Evolutionary conservation across 331 rosid genomes (phyloP).

Genomic region (Pyrus hybrid): DNA sequence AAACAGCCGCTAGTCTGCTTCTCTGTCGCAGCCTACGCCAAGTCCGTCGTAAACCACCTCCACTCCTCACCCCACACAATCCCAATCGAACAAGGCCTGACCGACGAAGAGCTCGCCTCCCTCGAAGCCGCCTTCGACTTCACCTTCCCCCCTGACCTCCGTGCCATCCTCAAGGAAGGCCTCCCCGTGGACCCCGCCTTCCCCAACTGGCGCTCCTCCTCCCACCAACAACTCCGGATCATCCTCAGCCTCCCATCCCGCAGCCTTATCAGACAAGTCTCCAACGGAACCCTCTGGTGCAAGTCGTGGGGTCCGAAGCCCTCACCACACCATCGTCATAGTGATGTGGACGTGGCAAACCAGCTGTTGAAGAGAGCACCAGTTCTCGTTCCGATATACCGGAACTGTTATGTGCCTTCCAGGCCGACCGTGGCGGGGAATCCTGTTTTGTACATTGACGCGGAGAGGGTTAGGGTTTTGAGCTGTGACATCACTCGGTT

Average conservation of each 20-base stretch:
- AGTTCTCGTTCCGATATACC: slow-evolving; percentile 51
- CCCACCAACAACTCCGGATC: slow-evolving; percentile 54
- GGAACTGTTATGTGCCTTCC: slow-evolving; percentile 51
- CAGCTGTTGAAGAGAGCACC: slow-evolving; percentile 32
- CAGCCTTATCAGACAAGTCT: slow-evolving; percentile 40
- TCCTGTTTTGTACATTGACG: slow-evolving; percentile 53
- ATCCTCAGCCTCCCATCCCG: slow-evolving; percentile 51
- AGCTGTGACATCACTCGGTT: slow-evolving; percentile 60
- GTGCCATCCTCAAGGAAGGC: slow-evolving; percentile 63
- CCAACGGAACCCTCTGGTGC: slow-evolving; percentile 45
- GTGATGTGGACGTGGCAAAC: slow-evolving; percentile 7
- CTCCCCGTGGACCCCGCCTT: slow-evolving; percentile 60
- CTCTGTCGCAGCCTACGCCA: slow-evolving; percentile 76
- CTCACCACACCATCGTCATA: neutral
- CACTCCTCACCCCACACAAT: slow-evolving; percentile 27
- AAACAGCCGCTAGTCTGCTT: slow-evolving; percentile 52
- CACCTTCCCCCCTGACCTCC: slow-evolving; percentile 79
- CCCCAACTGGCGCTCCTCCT: slow-evolving; percentile 89
- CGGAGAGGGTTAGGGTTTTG: slow-evolving; percentile 31
- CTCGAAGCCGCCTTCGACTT: slow-evolving; percentile 47
- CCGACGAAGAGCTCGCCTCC: slow-evolving; percentile 43
- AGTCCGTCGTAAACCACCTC: slow-evolving; percentile 36
- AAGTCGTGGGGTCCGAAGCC: slow-evolving; percentile 43
- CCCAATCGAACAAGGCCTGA: slow-evolving; percentile 43
- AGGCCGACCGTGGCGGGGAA: slow-evolving; percentile 50